Evolutionary conservation across 257 asterid species (phyloP).

Genomic region (Fraxinus cuspidata): DNA sequence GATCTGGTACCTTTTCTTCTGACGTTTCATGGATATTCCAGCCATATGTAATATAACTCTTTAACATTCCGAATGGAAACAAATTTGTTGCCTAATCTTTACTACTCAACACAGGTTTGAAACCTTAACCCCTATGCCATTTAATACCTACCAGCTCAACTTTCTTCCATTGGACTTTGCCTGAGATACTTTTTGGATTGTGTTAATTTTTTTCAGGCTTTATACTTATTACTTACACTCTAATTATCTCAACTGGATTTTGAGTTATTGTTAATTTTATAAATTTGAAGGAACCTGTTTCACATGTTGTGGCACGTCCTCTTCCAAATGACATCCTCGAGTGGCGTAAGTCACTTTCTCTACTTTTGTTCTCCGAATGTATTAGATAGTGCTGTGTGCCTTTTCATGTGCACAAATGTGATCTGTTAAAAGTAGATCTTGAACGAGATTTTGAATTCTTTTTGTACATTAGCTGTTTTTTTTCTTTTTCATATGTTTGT

Average conservation of each 20-base stretch:
- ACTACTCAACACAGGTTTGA: no score
- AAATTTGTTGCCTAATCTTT: no score
- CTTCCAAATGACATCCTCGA: constrained; percentile 91
- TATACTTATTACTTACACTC: background rate
- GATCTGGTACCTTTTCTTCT: constrained; percentile 3
- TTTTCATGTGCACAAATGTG: constrained; percentile 9
- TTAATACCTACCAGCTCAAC: background rate
- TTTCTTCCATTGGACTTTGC: background rate
- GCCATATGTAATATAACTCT: no score
- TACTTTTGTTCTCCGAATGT: background rate
- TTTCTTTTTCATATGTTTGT: constrained; percentile 15
- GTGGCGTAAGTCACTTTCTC: constrained; percentile 80
- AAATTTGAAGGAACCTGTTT: constrained; percentile 83
- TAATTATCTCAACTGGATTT: constrained; percentile 9
- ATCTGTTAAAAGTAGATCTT: background rate
- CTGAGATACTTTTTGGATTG: background rate
- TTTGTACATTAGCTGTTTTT: constrained; percentile 14
- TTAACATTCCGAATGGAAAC: no score
- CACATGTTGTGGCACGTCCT: constrained; percentile 96
- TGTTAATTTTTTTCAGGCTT: background rate
- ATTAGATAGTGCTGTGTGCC: constrained; percentile 6
- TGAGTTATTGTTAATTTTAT: constrained; percentile 21
- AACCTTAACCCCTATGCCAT: no score
- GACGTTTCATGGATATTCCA: background rate
- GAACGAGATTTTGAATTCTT: constrained; percentile 1